These are phyloP conservation scores for Pulveroboletus sp. DNA, from an alignment of 768 basidiomycete species.

Conservation along the genomic window DNA sequence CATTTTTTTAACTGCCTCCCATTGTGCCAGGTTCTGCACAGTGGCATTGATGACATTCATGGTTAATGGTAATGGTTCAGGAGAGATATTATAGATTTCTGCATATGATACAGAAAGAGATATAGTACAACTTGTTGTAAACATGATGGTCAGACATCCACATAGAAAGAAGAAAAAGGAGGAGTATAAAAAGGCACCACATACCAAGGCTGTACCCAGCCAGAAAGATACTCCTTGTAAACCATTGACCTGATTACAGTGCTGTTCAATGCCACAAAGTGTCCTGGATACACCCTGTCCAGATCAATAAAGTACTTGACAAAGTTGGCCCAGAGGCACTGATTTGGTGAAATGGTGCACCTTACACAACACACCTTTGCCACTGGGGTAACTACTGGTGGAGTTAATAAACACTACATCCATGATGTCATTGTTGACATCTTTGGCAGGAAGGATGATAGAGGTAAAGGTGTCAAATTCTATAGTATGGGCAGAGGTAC, in stretches of 20 bases:
- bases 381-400: constrained; percentile 75
- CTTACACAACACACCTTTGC: constrained; percentile 57
- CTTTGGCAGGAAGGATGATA: constrained; percentile 51
- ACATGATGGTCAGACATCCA: neutral
- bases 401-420: constrained; percentile 83
- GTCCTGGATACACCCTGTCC: constrained; percentile 94
- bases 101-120: constrained; percentile 86
- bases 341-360: constrained; percentile 69
- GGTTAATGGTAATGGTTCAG: constrained; percentile 66
- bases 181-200: constrained; percentile 22
- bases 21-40: constrained; percentile 23
- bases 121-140: constrained; percentile 78
- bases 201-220: constrained; percentile 90
- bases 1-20: constrained; percentile 48
- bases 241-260: constrained; percentile 88
- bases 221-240: constrained; percentile 86
- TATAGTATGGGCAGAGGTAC: no score
- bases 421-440: constrained; percentile 78
- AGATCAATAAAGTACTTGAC: constrained; percentile 92
- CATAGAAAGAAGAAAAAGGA: neutral
- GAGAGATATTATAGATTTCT: constrained; percentile 96
- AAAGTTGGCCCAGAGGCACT: constrained; percentile 80
- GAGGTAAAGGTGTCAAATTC: constrained; percentile 57
- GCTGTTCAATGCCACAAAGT: constrained; percentile 85
- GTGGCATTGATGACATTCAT: constrained; percentile 53